Conservation (phyloP, 805 yeast species). For the Yarrowia sp. region DNA sequence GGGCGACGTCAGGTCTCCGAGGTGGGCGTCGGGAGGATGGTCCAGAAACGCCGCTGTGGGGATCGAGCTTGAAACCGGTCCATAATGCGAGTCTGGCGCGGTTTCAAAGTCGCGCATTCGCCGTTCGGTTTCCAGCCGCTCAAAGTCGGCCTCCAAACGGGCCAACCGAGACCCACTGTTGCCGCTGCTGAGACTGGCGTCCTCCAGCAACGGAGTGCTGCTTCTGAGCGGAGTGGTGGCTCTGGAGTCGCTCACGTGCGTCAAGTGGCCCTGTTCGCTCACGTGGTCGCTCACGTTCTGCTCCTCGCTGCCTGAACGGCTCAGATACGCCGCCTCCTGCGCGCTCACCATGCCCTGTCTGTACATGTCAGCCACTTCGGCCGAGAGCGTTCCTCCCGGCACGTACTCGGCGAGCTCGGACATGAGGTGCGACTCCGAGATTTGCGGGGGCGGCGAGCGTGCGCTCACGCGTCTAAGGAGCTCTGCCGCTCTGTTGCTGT, state of each 20-base stretch:
- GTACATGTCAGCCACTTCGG: not conserved
- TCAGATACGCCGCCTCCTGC: conserved; percentile 1
- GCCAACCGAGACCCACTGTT: not conserved
- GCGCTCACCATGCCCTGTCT: conserved; percentile 4
- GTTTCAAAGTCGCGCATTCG: not conserved
- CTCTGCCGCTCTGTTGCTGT: not conserved
- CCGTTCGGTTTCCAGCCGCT: not conserved
- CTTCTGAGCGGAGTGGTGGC: not conserved
- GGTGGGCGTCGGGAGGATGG: conserved; percentile 1
- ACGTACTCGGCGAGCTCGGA: not conserved
- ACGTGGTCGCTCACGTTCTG: not conserved
- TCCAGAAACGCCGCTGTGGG: not conserved
- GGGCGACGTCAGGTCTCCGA: not conserved
- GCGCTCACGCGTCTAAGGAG: not conserved
- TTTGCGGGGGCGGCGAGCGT: not conserved
- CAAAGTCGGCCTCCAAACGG: not conserved
- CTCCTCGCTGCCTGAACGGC: not conserved
- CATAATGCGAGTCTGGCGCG: not conserved
- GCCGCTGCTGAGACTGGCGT: too few species aligned
- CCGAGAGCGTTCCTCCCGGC: not conserved
- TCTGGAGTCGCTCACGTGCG: not conserved
- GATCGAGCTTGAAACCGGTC: not conserved
- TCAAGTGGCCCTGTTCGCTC: not conserved
- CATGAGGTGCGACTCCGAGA: not conserved
- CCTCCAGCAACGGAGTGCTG: not conserved